Conservation (phyloP, 352 stramenopile species). For the Phytophthora pistaciae region DNA sequence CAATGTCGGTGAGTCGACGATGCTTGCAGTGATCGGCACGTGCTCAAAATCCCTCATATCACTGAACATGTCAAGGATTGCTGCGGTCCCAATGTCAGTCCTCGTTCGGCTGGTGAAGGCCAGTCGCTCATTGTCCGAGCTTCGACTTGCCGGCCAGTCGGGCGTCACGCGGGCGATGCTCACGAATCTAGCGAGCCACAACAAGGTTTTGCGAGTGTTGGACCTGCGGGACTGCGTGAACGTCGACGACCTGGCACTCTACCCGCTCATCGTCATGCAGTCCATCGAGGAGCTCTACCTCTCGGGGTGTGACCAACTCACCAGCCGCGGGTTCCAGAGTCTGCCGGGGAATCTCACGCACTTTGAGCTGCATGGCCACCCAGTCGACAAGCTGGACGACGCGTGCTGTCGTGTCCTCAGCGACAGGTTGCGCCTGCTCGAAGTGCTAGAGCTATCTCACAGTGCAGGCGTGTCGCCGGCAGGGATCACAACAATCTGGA, state of each 20-base stretch:
- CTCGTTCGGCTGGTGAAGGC: conserved; percentile 54
- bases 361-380: conserved; percentile 47
- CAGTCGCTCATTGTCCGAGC: conserved; percentile 33
- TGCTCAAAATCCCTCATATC: conserved; percentile 37
- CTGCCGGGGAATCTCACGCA: conserved; percentile 48
- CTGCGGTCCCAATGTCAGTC: conserved; percentile 21
- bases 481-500: conserved; percentile 41
- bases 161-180: conserved; percentile 56
- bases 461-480: conserved; percentile 38
- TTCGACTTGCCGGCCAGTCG: conserved; percentile 47
- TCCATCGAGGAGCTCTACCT: conserved; percentile 59
- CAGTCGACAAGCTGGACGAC: conserved; percentile 43
- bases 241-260: conserved; percentile 72
- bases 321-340: conserved; percentile 49
- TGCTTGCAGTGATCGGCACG: conserved; percentile 43
- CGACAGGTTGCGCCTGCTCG: conserved; percentile 39
- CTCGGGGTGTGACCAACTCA: conserved; percentile 45
- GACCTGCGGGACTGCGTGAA: conserved; percentile 60
- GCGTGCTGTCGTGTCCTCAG: conserved; percentile 38
- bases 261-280: conserved; percentile 67
- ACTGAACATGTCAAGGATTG: conserved; percentile 52
- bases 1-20: conserved; percentile 38
- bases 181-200: conserved; percentile 58
- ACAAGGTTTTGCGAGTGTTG: conserved; percentile 61
- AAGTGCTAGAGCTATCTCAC: conserved; percentile 52